phyloP scores from a whole-genome alignment of 306 rosid genomes.

The Cicer cuneatum region DNA sequence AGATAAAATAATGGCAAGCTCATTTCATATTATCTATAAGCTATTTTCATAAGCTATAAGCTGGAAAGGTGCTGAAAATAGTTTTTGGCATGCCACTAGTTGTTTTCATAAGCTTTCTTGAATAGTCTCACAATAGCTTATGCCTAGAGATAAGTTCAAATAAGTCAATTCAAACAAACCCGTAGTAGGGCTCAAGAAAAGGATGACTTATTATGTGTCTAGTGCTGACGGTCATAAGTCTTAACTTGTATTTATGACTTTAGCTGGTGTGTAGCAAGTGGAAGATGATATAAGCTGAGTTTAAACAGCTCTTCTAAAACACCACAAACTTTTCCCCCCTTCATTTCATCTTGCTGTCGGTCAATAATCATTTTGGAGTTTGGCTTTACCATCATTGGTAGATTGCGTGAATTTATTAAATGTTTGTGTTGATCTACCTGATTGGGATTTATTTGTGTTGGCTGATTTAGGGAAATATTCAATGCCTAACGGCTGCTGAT shows the following conservation, averaged over 20 bases:
- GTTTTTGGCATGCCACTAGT: background rate
- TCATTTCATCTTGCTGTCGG: background rate
- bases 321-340: background rate
- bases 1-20: too few species aligned
- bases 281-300: background rate
- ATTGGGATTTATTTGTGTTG: constrained; percentile 29
- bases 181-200: background rate
- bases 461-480: constrained; percentile 77
- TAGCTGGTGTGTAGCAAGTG: background rate
- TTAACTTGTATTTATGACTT: background rate
- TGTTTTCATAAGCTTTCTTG: background rate
- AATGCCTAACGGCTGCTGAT: constrained; percentile 79
- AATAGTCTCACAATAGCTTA: background rate
- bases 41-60: background rate
- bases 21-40: background rate
- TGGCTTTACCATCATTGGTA: constrained; percentile 24
- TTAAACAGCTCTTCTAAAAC: background rate
- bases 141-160: background rate
- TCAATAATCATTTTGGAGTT: constrained; percentile 9
- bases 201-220: background rate
- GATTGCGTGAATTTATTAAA: constrained; percentile 11
- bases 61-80: background rate
- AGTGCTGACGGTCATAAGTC: background rate
- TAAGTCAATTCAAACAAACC: background rate
- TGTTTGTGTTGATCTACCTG: constrained; percentile 3